Conservation (phyloP, 805 yeast genomes). For the Monosporozyma solicola region DNA sequence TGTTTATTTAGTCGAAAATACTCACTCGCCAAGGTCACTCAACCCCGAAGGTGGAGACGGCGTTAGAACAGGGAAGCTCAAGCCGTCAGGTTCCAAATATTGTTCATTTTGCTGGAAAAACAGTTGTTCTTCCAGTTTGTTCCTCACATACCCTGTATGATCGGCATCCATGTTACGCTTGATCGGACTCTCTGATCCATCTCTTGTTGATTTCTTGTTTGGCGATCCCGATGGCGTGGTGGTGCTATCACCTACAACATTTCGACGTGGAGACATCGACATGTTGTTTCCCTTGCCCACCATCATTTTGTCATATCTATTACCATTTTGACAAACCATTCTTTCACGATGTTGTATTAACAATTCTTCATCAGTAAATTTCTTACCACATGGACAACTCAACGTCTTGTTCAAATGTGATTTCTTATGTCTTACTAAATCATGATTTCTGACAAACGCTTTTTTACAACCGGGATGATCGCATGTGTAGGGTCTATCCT, state of each 20-base stretch:
- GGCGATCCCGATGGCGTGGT: constrained; percentile 63
- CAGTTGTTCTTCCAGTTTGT: constrained; percentile 9
- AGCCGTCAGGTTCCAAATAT: neutral
- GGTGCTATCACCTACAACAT: constrained; percentile 38
- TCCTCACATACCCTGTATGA: constrained; percentile 4
- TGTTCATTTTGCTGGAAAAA: neutral
- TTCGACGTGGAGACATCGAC: constrained; percentile 66
- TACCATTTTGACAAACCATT: constrained; percentile 75
- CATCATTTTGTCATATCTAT: constrained; percentile 20
- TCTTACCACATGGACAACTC: constrained; percentile 88
- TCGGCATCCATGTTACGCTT: constrained; percentile 8
- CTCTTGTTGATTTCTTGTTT: constrained; percentile 49
- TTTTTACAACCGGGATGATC: constrained; percentile 55
- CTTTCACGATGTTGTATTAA: constrained; percentile 70
- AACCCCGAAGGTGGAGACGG: constrained; percentile 11
- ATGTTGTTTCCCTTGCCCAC: constrained; percentile 19
- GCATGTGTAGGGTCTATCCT: constrained; percentile 89
- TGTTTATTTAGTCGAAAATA: neutral
- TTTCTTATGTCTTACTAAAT: constrained; percentile 79
- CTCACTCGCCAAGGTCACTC: constrained; percentile 18
- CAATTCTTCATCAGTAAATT: constrained; percentile 84
- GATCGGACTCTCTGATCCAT: constrained; percentile 32
- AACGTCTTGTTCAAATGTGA: constrained; percentile 70
- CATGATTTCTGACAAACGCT: constrained; percentile 92
- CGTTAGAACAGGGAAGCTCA: constrained; percentile 4